phyloP scores from a whole-genome alignment of 2,329 filamentous ascomycete species.

The Fusarium sp. region DNA sequence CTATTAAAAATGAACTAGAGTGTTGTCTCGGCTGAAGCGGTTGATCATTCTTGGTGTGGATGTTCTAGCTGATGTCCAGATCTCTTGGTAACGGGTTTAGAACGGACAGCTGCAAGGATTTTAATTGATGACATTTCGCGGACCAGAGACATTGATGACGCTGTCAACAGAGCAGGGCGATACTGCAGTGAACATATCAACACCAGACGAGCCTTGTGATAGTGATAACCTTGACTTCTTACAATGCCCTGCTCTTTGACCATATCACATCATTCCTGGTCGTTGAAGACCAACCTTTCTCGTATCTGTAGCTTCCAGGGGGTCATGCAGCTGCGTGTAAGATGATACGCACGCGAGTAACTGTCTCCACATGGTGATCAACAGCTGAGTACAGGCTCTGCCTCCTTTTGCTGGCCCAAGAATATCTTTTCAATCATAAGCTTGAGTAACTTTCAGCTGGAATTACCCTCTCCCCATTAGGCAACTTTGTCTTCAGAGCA shows the following conservation, averaged over 20 bases:
- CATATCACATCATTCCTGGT: not conserved
- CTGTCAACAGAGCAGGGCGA: no score
- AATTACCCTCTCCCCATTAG: conserved; percentile 3
- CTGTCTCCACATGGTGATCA: conserved; percentile 18
- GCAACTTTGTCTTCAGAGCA: not conserved
- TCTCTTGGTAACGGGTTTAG: conserved; percentile 16
- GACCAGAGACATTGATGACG: not conserved
- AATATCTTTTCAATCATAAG: not conserved
- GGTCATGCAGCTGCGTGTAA: conserved; percentile 25
- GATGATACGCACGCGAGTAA: conserved; percentile 23
- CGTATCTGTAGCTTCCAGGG: not conserved
- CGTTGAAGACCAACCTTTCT: not conserved
- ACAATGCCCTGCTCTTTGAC: not conserved
- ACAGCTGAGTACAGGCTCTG: not conserved
- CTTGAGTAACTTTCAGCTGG: conserved; percentile 3
- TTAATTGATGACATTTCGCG: not conserved
- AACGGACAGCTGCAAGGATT: not conserved
- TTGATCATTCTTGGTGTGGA: not conserved
- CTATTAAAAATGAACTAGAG: conserved; percentile 5
- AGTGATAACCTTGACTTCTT: not conserved
- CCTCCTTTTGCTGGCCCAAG: conserved; percentile 4
- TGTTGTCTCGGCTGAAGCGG: conserved; percentile 11
- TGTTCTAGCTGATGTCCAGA: not conserved
- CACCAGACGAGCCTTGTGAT: not conserved
- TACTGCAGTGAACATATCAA: not conserved